Evolutionary conservation across 176 grass and related monocot genomes (phyloP).

Genomic region (Avena atlantica): DNA sequence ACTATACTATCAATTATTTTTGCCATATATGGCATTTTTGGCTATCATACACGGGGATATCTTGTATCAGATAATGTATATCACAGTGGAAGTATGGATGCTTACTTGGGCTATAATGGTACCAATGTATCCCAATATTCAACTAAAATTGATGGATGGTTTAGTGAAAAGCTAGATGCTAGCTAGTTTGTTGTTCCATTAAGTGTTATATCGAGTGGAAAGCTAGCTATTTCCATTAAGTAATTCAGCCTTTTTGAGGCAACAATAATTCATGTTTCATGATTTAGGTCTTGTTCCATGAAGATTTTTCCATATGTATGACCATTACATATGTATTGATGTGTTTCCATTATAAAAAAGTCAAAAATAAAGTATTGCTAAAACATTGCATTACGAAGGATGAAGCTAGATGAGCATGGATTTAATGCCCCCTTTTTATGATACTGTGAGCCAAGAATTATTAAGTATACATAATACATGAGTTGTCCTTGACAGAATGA

Average conservation of each 20-base stretch:
- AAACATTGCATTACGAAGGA: background rate
- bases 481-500: background rate
- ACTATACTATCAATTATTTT: background rate
- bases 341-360: background rate
- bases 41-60: background rate
- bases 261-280: too few species aligned
- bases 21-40: too few species aligned
- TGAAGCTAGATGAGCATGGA: background rate
- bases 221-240: background rate
- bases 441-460: background rate
- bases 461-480: background rate
- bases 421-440: background rate
- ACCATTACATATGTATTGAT: background rate
- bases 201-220: background rate
- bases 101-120: background rate
- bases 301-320: background rate
- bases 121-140: background rate
- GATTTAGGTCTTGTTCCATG: background rate
- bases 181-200: background rate
- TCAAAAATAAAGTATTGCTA: background rate
- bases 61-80: background rate
- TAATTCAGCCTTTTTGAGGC: background rate
- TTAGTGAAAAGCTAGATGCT: background rate
- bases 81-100: background rate
- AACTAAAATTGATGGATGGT: background rate